Evolutionary conservation across 768 basidiomycete genomes (phyloP).

Genomic region (Sporobolomyces roseus): DNA sequence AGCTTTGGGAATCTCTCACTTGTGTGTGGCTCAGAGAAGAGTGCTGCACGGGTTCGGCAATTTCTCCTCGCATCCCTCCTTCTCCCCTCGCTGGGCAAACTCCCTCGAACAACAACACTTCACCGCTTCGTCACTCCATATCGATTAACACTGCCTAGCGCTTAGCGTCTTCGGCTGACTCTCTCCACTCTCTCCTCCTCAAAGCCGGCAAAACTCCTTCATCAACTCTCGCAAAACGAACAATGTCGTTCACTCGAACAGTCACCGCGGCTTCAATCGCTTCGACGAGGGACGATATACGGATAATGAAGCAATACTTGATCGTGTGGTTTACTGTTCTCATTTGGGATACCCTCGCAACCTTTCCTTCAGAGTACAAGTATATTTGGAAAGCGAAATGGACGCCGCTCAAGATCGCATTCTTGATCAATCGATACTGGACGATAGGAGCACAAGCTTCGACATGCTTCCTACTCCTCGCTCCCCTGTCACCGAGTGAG

Average conservation of each 20-base stretch:
- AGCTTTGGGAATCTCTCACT: no score
- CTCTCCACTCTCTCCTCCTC: no score
- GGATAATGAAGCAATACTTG: background rate
- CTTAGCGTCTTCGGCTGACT: no score
- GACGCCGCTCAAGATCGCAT: slow-evolving; percentile 12
- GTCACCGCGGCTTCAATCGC: background rate
- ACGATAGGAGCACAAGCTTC: background rate
- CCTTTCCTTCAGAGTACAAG: background rate
- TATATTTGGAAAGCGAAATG: background rate
- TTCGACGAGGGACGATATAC: background rate
- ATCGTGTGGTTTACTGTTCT: slow-evolving; percentile 1
- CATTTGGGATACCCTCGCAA: slow-evolving; percentile 13
- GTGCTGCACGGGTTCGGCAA: no score
- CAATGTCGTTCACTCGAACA: background rate
- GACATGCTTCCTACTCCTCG: background rate
- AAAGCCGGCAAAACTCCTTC: no score
- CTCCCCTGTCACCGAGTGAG: background rate
- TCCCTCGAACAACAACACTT: no score
- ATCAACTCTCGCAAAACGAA: no score
- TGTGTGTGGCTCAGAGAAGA: no score
- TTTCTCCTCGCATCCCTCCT: no score
- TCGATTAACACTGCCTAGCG: no score
- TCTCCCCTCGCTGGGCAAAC: no score
- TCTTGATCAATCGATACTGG: slow-evolving; percentile 19
- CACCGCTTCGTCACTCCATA: no score